phyloP scores from a whole-genome alignment of 78 protist species.

The Dictyostelium brefeldianum region DNA sequence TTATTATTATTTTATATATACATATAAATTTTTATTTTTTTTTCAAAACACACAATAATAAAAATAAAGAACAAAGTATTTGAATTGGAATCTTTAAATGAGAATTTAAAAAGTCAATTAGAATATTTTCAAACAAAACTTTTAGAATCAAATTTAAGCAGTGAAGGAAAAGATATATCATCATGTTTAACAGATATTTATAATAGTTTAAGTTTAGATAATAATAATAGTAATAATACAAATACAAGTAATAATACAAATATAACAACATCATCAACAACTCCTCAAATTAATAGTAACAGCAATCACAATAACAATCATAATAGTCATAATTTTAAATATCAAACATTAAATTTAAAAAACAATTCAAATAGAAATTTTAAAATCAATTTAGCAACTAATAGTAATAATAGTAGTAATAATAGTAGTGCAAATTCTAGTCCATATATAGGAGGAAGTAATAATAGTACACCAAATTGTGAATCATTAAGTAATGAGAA shows the following conservation, averaged over 20 bases:
- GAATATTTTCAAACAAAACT: slow-evolving; percentile 69
- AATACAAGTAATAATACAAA: background rate
- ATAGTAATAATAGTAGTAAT: background rate
- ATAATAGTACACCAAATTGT: background rate
- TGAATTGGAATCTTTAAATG: slow-evolving; percentile 49
- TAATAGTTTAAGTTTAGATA: slow-evolving; percentile 53
- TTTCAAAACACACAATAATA: background rate
- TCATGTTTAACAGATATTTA: slow-evolving; percentile 60
- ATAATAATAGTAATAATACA: background rate
- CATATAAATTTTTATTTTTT: background rate
- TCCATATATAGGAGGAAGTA: background rate
- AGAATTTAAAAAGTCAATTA: slow-evolving; percentile 34
- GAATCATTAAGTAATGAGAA: background rate
- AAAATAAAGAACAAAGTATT: slow-evolving; percentile 33
- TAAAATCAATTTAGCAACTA: slow-evolving; percentile 9
- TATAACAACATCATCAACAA: background rate
- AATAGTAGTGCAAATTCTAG: background rate
- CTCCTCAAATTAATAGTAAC: background rate
- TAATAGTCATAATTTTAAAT: background rate
- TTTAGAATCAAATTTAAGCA: slow-evolving; percentile 43
- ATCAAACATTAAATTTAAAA: background rate
- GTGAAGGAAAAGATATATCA: slow-evolving; percentile 53
- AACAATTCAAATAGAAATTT: background rate
- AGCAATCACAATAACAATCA: background rate
- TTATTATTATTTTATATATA: background rate